A percentile compares a stretch with the other conserved stretches of the same genome.
Conservation (phyloP, 306 rosid genomes). For the Prunus salicina region DNA sequence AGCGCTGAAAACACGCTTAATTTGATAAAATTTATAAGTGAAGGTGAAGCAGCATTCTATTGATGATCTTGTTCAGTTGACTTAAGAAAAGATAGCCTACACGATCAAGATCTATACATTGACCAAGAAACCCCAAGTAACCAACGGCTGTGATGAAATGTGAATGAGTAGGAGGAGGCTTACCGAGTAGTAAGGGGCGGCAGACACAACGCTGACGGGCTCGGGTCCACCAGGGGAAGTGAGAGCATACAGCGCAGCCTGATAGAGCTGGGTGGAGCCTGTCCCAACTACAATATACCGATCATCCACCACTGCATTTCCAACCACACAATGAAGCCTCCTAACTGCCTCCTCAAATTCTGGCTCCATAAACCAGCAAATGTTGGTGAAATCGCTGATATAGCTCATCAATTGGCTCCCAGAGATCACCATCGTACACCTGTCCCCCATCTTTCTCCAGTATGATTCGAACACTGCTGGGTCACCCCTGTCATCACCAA, state of each 20-base stretch:
- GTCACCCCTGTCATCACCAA: constrained; percentile 56
- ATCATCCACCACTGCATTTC: constrained; percentile 53
- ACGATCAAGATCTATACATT: neutral
- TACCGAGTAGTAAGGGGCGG: constrained; percentile 82
- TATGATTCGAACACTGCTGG: constrained; percentile 40
- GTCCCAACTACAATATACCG: constrained; percentile 60
- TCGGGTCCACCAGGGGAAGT: constrained; percentile 27
- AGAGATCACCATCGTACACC: constrained; percentile 53
- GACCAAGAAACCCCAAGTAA: neutral
- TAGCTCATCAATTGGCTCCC: constrained; percentile 63
- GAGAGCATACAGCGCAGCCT: constrained; percentile 64
- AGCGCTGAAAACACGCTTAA: neutral
- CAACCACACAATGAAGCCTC: constrained; percentile 53
- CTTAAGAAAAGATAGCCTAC: neutral
- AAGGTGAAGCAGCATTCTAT: neutral
- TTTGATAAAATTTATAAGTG: neutral
- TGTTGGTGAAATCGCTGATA: constrained; percentile 23
- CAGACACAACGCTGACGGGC: constrained; percentile 58
- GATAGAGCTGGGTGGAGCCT: constrained; percentile 73
- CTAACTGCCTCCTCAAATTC: constrained; percentile 39
- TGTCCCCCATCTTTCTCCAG: constrained; percentile 57
- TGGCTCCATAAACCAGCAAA: constrained; percentile 68
- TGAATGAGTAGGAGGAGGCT: neutral
- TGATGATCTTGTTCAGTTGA: neutral
- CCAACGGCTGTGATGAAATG: neutral